phyloP scores from a whole-genome alignment of 768 basidiomycete genomes.

The Russula sp. region DNA sequence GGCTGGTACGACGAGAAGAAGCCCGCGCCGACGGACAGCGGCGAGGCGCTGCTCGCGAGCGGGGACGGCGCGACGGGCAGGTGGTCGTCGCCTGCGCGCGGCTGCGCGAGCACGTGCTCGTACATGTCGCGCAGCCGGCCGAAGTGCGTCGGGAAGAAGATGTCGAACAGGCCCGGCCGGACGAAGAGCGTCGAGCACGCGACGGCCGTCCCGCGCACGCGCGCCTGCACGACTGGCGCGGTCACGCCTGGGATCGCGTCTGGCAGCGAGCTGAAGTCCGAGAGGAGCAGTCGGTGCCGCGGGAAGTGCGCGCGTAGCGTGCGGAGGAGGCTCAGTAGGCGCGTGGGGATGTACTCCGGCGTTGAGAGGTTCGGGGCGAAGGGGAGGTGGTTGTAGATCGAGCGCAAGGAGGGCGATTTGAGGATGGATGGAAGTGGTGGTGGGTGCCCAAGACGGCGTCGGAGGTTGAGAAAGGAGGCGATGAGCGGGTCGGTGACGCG shows the following conservation, averaged over 20 bases:
- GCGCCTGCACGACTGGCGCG: conserved; percentile 94
- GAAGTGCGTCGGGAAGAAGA: conserved; percentile 96
- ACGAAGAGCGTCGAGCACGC: conserved; percentile 90
- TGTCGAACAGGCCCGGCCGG: conserved; percentile 94
- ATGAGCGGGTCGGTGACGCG: conserved; percentile 84
- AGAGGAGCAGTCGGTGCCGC: conserved; percentile 86
- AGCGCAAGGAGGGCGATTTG: conserved; percentile 53
- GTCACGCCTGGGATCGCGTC: conserved; percentile 71
- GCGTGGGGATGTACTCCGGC: conserved; percentile 91
- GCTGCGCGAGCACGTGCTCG: conserved; percentile 68
- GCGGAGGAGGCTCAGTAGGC: conserved; percentile 77
- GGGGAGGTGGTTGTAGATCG: conserved; percentile 63
- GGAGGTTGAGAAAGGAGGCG: conserved; percentile 65
- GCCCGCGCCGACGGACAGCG: conserved; percentile 47
- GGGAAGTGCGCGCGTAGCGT: conserved; percentile 82
- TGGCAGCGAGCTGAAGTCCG: conserved; percentile 86
- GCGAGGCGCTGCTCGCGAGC: conserved; percentile 43
- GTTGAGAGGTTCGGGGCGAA: conserved; percentile 85
- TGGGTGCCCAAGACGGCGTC: conserved; percentile 50
- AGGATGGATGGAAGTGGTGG: conserved; percentile 54
- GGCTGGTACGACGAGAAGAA: conserved; percentile 71
- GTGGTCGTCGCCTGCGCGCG: conserved; percentile 31
- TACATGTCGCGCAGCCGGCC: conserved; percentile 84
- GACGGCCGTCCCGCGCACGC: conserved; percentile 76
- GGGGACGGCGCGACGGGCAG: conserved; percentile 38